A percentile compares a stretch with the other conserved stretches of the same genome.
These are phyloP conservation scores for Lagerstroemia speciosa DNA, from an alignment of 345 rosid species.

Conservation along the genomic window DNA sequence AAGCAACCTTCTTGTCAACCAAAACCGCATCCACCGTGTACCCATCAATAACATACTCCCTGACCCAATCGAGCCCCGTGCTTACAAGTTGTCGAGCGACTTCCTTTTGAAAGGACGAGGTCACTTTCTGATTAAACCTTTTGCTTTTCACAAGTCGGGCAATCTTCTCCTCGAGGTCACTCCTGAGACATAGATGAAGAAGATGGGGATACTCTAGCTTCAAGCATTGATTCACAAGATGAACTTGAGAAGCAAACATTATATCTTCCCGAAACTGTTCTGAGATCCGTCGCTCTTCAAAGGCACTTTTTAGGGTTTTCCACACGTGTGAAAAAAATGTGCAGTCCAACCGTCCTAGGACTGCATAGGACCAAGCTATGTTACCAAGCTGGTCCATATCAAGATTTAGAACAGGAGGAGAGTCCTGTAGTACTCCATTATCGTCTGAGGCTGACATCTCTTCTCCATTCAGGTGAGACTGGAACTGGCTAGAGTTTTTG, in stretches of 20 bases:
- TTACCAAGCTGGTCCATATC: constrained; percentile 83
- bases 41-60: constrained; percentile 60
- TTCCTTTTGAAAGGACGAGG: constrained; percentile 87
- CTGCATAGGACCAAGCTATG: constrained; percentile 96
- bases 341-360: constrained; percentile 58
- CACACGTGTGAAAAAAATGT: constrained; percentile 62
- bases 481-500: constrained; percentile 35
- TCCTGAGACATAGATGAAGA: constrained; percentile 36
- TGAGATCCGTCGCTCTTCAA: constrained; percentile 74
- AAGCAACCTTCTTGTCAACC: constrained; percentile 69
- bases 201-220: constrained; percentile 77
- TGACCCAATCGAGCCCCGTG: constrained; percentile 86
- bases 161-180: constrained; percentile 56
- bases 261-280: constrained; percentile 84
- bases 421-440: constrained; percentile 1
- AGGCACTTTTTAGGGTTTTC: constrained; percentile 36
- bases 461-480: constrained; percentile 30
- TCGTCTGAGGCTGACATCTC: not conserved
- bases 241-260: constrained; percentile 83
- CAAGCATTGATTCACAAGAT: constrained; percentile 78
- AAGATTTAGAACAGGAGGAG: constrained; percentile 43
- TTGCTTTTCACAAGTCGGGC: constrained; percentile 61
- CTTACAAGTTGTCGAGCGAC: constrained; percentile 73
- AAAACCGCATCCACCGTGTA: constrained; percentile 77
- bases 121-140: constrained; percentile 74